phyloP scores from a whole-genome alignment of 2,329 filamentous ascomycete species.

The Trichophyton benhamiae region DNA sequence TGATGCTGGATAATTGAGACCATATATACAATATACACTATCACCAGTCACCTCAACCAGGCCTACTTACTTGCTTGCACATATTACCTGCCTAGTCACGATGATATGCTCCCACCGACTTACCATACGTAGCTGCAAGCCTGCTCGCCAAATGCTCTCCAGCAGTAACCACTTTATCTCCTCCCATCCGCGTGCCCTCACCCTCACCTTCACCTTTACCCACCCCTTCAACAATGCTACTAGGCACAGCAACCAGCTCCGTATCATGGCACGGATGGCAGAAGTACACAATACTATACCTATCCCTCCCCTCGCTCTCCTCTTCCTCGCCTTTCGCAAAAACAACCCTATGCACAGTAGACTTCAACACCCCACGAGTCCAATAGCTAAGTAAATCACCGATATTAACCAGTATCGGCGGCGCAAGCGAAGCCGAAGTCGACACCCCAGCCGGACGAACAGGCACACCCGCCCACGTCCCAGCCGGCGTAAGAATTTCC shows the following conservation, averaged over 20 bases:
- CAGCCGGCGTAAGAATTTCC: conserved; percentile 56
- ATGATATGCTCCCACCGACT: conserved; percentile 5
- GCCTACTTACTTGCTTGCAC: too few species aligned
- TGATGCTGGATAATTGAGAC: too few species aligned
- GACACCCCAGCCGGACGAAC: conserved; percentile 41
- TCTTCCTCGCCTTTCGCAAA: conserved; percentile 40
- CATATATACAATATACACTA: background rate
- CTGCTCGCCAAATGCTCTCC: conserved; percentile 46
- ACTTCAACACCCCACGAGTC: conserved; percentile 78
- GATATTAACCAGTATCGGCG: conserved; percentile 64
- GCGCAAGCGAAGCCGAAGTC: conserved; percentile 37
- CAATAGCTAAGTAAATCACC: conserved; percentile 67
- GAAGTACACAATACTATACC: conserved; percentile 51
- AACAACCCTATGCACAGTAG: conserved; percentile 78
- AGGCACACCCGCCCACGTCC: conserved; percentile 52
- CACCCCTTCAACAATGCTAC: conserved; percentile 35
- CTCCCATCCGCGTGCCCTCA: conserved; percentile 23
- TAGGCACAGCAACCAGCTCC: conserved; percentile 44
- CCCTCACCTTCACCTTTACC: conserved; percentile 18
- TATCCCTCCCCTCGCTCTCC: conserved; percentile 29
- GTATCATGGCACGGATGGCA: conserved; percentile 49
- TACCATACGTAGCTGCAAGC: conserved; percentile 47
- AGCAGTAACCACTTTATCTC: conserved; percentile 40
- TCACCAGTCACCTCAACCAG: too few species aligned
- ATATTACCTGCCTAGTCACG: background rate